Base-by-base conservation (phyloP, 1,139 yeast genomes). In the Suhomyces bribrorum region DNA sequence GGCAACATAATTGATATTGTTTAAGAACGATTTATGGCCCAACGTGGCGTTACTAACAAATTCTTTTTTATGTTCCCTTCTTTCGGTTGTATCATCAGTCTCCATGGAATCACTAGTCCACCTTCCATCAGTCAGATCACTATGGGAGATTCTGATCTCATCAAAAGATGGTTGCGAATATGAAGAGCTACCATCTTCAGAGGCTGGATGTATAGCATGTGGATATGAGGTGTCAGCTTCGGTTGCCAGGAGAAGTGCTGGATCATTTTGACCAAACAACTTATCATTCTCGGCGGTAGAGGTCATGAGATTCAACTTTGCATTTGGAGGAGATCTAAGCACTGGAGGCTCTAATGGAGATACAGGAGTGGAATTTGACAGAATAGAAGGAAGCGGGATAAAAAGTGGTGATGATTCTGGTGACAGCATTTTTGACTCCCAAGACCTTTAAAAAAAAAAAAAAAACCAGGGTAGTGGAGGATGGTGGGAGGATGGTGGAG, bases 1-100 rank as follows among this genome's bases (percentile, higher is more conserved):
- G 24, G 54, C 37, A 14, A 50, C 51, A 40, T 59, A 58, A 46
- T 56, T 55, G 28, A 62, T 52, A 44, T 61, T 59, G 33, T 53
- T 59, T 20, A 63, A 49, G 42, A 56, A 64, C 28, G 66, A 61
- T 36, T 47, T 39, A 28, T 49, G 43, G 25, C 48, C 50, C 23
- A 42, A 36, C 12, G 45, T 41, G 22, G 48, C 50, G 25, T 43
- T 40, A 14, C 29, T 26, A 8, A 45, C 29, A 16, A 40, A 44
- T 13, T 32, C 34, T 9, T 34, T 27, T 24, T 37, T 31, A 17
- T 23, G 18, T 14, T 31, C 32, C 8, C 17, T n/a, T 12, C 26
- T 27, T 12, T 32, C 33, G 5, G 26, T 11, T 13, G 36, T 23
- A 15, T 39, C 43, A 13, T 14, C 37, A 8, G 34, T 33, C 8